Base-by-base conservation (phyloP, 306 rosid species). In the Rubus parviflorus region DNA sequence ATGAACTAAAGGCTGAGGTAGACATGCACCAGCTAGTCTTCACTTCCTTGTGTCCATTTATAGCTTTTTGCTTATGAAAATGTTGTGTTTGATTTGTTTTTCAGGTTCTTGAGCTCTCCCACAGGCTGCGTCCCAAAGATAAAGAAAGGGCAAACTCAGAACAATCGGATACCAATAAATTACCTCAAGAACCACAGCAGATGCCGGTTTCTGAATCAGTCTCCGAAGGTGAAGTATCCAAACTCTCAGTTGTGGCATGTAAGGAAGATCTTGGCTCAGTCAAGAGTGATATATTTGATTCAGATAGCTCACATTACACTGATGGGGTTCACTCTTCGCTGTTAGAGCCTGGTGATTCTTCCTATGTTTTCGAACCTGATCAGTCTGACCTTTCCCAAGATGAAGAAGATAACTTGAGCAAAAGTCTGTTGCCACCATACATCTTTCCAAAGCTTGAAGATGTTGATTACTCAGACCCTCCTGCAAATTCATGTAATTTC, bases 371-470 rank as follows among this genome's bases (percentile, higher is more conserved):
- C 41, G 93, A 91, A 56, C 79, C 85, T 22, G 93, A 91, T 15
- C 95, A 90, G 64, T 93, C 95, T 0, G 98, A 93, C 58, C 49
- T 79, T 40, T 91, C 97, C 57, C 97, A 93, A 46, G 98, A 91
- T 23, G 97, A 91, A 79, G 94, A 90, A 58, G 97, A 88, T 23
- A 90, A 86, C 84, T 41, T 81, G 20, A 86, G 74, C 83, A 82
- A 72, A 35, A 77, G 12, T 80, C 75, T 89, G 4, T 85, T 89
- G 76, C 92, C 88, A 70, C 48, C 88, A 0, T 86, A 80, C 83
- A 67, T 86, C 82, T 90, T 91, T 73, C 89, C 91, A 2, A 93
- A 89, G 80, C 85, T 88, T 6, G 93, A 90, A 82, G 87, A 86
- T 54, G 83, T 80, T 0, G 81, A 84, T 80, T 93, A 87, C 92